Percentiles rank a stretch among this genome's conserved stretches.
Evolutionary conservation across 176 grass and related monocot species (phyloP).

Genomic region (Raddia guianensis): DNA sequence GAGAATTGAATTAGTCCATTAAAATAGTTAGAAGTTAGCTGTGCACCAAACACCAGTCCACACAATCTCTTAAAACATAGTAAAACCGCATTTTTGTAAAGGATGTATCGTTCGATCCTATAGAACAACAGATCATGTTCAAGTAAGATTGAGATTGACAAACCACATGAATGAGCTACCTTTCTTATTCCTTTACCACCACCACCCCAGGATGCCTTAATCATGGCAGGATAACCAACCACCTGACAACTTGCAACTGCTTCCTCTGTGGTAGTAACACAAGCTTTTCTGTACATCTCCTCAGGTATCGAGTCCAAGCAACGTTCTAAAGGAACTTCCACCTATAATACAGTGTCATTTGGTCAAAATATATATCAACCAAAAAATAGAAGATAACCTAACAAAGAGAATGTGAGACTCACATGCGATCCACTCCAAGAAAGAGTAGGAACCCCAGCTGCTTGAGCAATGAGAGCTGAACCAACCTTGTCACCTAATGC

Average conservation of each 20-base stretch:
- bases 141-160: not conserved
- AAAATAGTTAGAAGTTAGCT: constrained; percentile 24
- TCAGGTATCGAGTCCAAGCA: constrained; percentile 79
- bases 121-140: too few species aligned
- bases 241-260: constrained; percentile 91
- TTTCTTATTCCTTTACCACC: constrained; percentile 99
- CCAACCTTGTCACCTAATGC: constrained; percentile 97
- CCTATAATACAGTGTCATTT: constrained; percentile 47
- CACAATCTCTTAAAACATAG: constrained; percentile 16
- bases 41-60: constrained; percentile 36
- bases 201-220: constrained; percentile 98
- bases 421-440: constrained; percentile 97
- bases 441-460: constrained; percentile 94
- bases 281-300: constrained; percentile 92
- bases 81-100: not conserved
- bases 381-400: constrained; percentile 20
- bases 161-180: constrained; percentile 49
- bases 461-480: constrained; percentile 98
- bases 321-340: constrained; percentile 71
- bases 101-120: too few species aligned
- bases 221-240: constrained; percentile 97
- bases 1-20: constrained; percentile 26
- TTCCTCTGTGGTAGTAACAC: constrained; percentile 94
- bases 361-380: constrained; percentile 17
- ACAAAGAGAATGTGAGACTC: constrained; percentile 40